Evolutionary conservation across 2,329 filamentous ascomycete genomes (phyloP).

Genomic region (Paraphaeosphaeria sporulosa): DNA sequence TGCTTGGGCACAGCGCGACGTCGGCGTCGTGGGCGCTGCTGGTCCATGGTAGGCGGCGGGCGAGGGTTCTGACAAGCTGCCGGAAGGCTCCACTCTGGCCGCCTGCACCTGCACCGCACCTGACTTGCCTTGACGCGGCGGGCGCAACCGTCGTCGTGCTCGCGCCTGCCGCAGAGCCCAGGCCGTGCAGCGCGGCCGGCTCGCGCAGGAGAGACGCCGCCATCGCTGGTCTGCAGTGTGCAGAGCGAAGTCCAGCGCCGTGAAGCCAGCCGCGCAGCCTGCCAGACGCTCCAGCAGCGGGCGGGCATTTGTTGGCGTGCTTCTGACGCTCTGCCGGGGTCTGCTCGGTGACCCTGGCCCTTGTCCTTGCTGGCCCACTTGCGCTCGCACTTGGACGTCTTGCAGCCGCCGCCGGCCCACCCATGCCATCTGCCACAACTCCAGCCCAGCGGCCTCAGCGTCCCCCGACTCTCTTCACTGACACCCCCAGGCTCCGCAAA

Average conservation of each 20-base stretch:
- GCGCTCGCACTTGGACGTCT: not conserved
- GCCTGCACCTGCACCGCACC: not conserved
- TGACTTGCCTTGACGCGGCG: not conserved
- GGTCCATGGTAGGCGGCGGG: too few relatives aligned
- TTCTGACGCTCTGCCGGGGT: conserved; percentile 6
- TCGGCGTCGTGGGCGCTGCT: too few relatives aligned
- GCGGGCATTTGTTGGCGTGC: conserved; percentile 8
- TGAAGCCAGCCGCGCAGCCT: not conserved
- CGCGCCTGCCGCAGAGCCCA: not conserved
- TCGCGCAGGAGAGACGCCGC: not conserved
- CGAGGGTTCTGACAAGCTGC: not conserved
- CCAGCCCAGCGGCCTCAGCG: conserved; percentile 9
- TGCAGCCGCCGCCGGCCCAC: conserved; percentile 3
- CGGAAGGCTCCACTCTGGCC: conserved; percentile 4
- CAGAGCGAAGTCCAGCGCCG: too few relatives aligned
- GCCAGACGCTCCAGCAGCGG: not conserved
- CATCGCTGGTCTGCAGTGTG: too few relatives aligned
- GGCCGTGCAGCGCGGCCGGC: not conserved
- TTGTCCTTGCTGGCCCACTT: conserved; percentile 2
- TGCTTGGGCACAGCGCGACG: too few relatives aligned
- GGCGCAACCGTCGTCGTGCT: conserved; percentile 6
- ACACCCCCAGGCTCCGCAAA: conserved; percentile 11
- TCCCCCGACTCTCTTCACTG: conserved; percentile 6
- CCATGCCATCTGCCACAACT: conserved; percentile 14
- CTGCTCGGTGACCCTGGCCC: conserved; percentile 4